A percentile compares a stretch with the other conserved stretches of the same genome.
These are phyloP conservation scores for Fusarium chaquense DNA, from an alignment of 2,329 filamentous ascomycete genomes.

Conservation along the genomic window DNA sequence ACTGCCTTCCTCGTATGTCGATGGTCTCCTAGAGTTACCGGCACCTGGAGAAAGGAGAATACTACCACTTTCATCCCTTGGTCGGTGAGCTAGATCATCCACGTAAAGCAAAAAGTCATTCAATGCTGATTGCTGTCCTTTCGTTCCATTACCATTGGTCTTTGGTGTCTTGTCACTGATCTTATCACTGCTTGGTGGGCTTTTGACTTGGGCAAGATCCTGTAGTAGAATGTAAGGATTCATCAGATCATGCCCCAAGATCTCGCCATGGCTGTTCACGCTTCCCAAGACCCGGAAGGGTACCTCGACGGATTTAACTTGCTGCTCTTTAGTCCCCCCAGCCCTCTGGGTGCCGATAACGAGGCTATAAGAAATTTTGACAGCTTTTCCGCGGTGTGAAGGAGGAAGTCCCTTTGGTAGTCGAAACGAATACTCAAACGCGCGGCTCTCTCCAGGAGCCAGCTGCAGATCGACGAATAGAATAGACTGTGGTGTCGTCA, in stretches of 20 bases:
- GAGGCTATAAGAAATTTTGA: constrained; percentile 92
- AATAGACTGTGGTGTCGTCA: constrained; percentile 96
- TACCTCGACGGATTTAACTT: constrained; percentile 89
- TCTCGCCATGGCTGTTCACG: constrained; percentile 88
- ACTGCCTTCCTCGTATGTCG: constrained; percentile 65
- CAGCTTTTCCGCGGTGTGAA: constrained; percentile 88
- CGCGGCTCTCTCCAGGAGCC: constrained; percentile 87
- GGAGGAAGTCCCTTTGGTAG: constrained; percentile 92
- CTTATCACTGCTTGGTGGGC: constrained; percentile 45
- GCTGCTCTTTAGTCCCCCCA: constrained; percentile 80
- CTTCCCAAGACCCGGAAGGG: constrained; percentile 94
- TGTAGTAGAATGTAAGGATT: constrained; percentile 89
- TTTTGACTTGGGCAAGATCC: constrained; percentile 79
- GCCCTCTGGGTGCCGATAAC: constrained; percentile 92
- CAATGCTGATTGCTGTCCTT: constrained; percentile 56
- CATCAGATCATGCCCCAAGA: constrained; percentile 94
- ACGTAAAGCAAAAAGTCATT: constrained; percentile 82
- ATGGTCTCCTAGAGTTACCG: constrained; percentile 67
- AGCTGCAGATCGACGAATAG: constrained; percentile 93
- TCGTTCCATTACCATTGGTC: constrained; percentile 48
- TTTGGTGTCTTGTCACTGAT: constrained; percentile 37
- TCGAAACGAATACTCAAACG: constrained; percentile 87
- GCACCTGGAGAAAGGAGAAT: constrained; percentile 78
- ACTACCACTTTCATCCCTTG: constrained; percentile 64
- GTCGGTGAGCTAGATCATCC: constrained; percentile 75